These are phyloP conservation scores for Talaromyces sp. DNA, from an alignment of 2,329 filamentous ascomycete genomes.

Conservation along the genomic window DNA sequence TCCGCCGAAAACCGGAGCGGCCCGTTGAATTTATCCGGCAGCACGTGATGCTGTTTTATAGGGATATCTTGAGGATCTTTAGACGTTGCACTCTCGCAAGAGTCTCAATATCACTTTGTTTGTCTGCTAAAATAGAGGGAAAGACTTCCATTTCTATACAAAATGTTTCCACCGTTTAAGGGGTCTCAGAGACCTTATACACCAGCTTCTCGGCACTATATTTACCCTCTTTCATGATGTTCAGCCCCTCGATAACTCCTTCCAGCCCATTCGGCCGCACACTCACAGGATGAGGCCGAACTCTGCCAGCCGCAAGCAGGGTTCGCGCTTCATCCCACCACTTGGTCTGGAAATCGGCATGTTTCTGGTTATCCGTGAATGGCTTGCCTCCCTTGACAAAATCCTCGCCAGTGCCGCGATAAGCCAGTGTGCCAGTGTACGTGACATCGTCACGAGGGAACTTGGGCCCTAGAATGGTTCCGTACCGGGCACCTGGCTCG, in stretches of 20 bases:
- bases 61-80: no score
- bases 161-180: neutral
- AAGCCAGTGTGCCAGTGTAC: slow-evolving; percentile 5
- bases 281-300: slow-evolving; percentile 7
- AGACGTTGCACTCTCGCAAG: no score
- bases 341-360: slow-evolving; percentile 7
- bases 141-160: neutral
- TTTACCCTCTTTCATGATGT: slow-evolving; percentile 4
- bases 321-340: slow-evolving; percentile 8
- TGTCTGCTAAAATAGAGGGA: neutral
- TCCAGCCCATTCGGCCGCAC: slow-evolving; percentile 8
- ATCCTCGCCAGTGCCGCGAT: slow-evolving; percentile 7
- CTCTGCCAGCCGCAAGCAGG: slow-evolving; percentile 7
- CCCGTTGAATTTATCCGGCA: slow-evolving; percentile 44
- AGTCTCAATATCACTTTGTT: neutral
- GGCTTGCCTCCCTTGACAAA: neutral
- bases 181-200: slow-evolving; percentile 9
- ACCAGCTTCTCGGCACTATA: slow-evolving; percentile 11
- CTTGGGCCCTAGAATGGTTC: neutral
- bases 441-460: slow-evolving; percentile 10
- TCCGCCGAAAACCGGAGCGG: neutral
- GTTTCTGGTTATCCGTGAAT: slow-evolving; percentile 5
- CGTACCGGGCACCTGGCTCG: slow-evolving; percentile 8
- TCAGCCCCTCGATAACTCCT: slow-evolving; percentile 9
- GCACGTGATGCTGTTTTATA: neutral